Percentiles rank a stretch among this genome's conserved stretches.
These are phyloP conservation scores for Aristolochia fimbriata DNA, from an alignment of 164 flowering plant species.

Conservation along the genomic window DNA sequence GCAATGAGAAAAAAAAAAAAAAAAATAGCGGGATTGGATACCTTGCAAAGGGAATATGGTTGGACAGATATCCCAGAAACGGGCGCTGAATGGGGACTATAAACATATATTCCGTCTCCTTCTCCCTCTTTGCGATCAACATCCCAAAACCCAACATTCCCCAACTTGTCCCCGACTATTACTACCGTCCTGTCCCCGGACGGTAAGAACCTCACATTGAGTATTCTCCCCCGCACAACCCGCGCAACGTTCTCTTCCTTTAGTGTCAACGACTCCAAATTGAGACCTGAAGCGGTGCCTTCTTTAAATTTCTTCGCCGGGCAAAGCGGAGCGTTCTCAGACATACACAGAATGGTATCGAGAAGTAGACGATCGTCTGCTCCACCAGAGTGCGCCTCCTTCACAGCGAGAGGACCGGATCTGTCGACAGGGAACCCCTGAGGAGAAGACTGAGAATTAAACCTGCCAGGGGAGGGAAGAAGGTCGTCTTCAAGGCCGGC, in stretches of 20 bases:
- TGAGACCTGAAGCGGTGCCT: conserved; percentile 15
- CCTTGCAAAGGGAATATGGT: conserved; percentile 54
- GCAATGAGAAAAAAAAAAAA: too few species aligned
- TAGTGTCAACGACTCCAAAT: conserved; percentile 34
- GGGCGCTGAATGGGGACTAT: conserved; percentile 52
- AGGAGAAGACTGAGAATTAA: background rate
- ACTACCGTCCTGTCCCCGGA: conserved; percentile 29
- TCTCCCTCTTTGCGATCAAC: conserved; percentile 27
- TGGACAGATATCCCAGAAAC: conserved; percentile 57
- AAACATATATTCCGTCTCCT: conserved; percentile 46
- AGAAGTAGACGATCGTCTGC: conserved; percentile 21
- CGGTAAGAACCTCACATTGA: conserved; percentile 48
- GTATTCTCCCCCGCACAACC: conserved; percentile 44
- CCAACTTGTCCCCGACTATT: conserved; percentile 60
- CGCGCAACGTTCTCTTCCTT: conserved; percentile 54
- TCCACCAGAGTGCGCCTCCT: conserved; percentile 27
- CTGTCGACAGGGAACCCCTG: conserved; percentile 1
- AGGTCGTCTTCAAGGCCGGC: conserved; percentile 20
- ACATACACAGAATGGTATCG: conserved; percentile 23
- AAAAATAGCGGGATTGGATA: conserved; percentile 8
- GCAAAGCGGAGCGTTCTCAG: conserved; percentile 9
- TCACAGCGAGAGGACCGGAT: conserved; percentile 33
- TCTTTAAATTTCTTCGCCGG: background rate
- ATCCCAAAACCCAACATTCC: conserved; percentile 78
- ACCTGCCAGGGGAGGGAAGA: conserved; percentile 5